Percentiles rank a stretch among this genome's conserved stretches.
These are phyloP conservation scores for Psilocybe azurescens DNA, from an alignment of 768 basidiomycete species.

Conservation along the genomic window DNA sequence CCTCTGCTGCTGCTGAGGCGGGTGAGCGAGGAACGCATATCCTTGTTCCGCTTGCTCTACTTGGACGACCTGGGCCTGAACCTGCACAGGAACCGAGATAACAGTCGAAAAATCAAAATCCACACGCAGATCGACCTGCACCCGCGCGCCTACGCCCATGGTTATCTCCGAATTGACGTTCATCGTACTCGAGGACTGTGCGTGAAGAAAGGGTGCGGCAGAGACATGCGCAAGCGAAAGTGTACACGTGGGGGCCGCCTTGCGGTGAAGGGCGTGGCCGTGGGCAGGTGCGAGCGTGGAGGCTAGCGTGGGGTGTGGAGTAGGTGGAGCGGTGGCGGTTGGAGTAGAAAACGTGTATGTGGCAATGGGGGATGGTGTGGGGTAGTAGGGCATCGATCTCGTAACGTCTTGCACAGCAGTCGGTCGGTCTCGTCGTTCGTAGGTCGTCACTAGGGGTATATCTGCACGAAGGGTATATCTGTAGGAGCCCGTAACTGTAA, in stretches of 20 bases:
- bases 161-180: conserved; percentile 5
- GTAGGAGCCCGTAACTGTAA: background rate
- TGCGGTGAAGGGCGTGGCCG: conserved; percentile 8
- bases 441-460: no score
- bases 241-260: conserved; percentile 19
- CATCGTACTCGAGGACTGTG: conserved; percentile 8
- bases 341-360: background rate
- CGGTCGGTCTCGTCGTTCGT: background rate
- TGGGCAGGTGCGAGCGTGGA: background rate
- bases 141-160: background rate
- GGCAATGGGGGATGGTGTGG: background rate
- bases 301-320: no score
- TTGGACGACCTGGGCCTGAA: background rate
- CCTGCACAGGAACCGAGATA: conserved; percentile 14
- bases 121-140: conserved; percentile 11
- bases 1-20: conserved; percentile 3
- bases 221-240: conserved; percentile 23
- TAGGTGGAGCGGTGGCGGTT: background rate
- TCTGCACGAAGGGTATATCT: no score
- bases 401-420: background rate
- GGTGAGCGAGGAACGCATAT: background rate
- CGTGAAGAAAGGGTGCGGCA: conserved; percentile 12
- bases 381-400: conserved; percentile 15
- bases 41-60: no score
- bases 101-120: conserved; percentile 12